phyloP scores from a whole-genome alignment of 1,284 basidiomycete genomes.

The Xanthoconium separans region DNA sequence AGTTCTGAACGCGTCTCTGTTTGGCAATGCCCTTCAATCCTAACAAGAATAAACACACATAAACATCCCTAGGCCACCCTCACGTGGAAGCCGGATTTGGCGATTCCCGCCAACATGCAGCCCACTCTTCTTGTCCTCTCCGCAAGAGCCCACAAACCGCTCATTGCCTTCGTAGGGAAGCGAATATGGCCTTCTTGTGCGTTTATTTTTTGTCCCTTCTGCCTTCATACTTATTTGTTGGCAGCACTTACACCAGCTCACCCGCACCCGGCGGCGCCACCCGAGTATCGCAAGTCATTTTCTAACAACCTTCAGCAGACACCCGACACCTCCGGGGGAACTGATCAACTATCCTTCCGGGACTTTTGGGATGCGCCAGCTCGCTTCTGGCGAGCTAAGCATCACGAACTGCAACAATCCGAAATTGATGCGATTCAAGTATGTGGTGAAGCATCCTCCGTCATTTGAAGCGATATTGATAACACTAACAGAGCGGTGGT shows the following conservation, averaged over 20 bases:
- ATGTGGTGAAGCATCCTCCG: constrained; percentile 35
- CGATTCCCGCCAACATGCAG: constrained; percentile 15
- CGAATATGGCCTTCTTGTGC: constrained; percentile 59
- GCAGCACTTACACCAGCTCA: constrained; percentile 60
- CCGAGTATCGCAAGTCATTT: constrained; percentile 66
- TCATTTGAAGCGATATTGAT: constrained; percentile 7
- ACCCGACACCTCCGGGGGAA: constrained; percentile 25
- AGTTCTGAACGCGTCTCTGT: constrained; percentile 10
- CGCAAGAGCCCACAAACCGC: constrained; percentile 54
- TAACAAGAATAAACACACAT: constrained; percentile 24
- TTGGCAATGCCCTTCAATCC: constrained; percentile 20
- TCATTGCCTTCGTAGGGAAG: constrained; percentile 81
- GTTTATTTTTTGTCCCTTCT: constrained; percentile 17
- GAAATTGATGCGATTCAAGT: constrained; percentile 85
- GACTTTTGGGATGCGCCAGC: constrained; percentile 83
- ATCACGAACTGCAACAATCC: constrained; percentile 53
- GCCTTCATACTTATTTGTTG: constrained; percentile 2
- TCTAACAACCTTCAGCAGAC: constrained; percentile 57
- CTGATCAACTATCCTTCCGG: constrained; percentile 41
- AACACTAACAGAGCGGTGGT: constrained; percentile 61
- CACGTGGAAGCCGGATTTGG: constrained; percentile 4
- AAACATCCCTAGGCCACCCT: background rate
- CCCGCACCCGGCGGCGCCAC: constrained; percentile 76
- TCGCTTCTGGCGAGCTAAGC: constrained; percentile 63
- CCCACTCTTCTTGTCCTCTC: constrained; percentile 24